These are phyloP conservation scores for Haplographium delicatum DNA, from an alignment of 495 filamentous ascomycete species.

Conservation along the genomic window DNA sequence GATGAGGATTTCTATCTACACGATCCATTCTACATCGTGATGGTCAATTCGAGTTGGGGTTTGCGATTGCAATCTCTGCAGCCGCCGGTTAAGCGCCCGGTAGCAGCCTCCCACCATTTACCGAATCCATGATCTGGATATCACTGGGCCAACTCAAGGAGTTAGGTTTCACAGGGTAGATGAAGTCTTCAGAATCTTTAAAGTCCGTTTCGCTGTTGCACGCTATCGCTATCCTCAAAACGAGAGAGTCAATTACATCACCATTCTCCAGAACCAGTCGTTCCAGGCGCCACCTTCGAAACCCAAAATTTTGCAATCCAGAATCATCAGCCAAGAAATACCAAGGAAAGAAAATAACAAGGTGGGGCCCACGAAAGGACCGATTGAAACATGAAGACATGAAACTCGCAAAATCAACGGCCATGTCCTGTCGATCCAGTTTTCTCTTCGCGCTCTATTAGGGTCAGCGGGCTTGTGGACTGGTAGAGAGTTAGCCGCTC, in stretches of 20 bases:
- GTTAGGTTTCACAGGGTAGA: conserved; percentile 22
- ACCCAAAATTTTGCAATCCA: conserved; percentile 13
- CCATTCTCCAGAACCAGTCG: conserved; percentile 15
- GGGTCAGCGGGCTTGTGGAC: neutral
- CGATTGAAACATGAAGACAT: conserved; percentile 16
- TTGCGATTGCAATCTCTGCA: conserved; percentile 5
- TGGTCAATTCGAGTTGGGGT: neutral
- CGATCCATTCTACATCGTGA: neutral
- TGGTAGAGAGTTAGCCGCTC: neutral
- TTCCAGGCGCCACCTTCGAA: conserved; percentile 21
- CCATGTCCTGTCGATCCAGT: conserved; percentile 1
- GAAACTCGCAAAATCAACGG: neutral
- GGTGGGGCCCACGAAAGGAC: too few species aligned
- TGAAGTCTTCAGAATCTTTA: conserved; percentile 16
- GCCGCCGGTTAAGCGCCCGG: conserved; percentile 20
- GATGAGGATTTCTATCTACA: conserved; percentile 1
- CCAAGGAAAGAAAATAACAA: conserved; percentile 2
- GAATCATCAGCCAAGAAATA: conserved; percentile 10
- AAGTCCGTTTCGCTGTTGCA: conserved; percentile 32
- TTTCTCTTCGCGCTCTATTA: neutral
- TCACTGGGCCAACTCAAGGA: conserved; percentile 16
- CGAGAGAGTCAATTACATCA: conserved; percentile 17
- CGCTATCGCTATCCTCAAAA: conserved; percentile 23
- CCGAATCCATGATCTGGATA: neutral
- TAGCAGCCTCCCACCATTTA: conserved; percentile 10